phyloP scores from a whole-genome alignment of 2,329 filamentous ascomycete genomes.

The Ascochyta fabae region DNA sequence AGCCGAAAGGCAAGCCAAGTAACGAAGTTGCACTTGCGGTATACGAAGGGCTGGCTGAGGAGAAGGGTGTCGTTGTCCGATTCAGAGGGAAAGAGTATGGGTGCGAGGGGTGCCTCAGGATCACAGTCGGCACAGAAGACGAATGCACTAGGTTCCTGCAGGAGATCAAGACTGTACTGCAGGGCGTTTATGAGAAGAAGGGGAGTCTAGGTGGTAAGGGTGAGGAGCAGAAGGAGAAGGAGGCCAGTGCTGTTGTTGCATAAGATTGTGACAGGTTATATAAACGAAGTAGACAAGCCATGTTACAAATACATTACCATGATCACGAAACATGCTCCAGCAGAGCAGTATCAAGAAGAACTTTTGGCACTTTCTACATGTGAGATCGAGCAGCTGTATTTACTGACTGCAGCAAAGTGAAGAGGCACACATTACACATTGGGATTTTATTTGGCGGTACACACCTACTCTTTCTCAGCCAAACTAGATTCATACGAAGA shows the following conservation, averaged over 20 bases:
- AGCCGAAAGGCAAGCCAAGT: conserved; percentile 70
- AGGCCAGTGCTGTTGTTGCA: conserved; percentile 58
- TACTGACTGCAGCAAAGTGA: no score
- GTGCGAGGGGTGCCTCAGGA: conserved; percentile 84
- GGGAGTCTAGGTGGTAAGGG: conserved; percentile 40
- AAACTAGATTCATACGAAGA: no score
- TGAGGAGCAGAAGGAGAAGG: conserved; percentile 56
- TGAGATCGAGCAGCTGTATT: no score
- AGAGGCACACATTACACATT: no score
- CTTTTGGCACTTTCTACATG: no score
- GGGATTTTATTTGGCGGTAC: no score
- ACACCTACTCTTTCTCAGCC: no score
- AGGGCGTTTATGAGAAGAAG: conserved; percentile 54
- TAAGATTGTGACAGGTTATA: conserved; percentile 24
- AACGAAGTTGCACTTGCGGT: conserved; percentile 79
- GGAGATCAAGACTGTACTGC: conserved; percentile 65
- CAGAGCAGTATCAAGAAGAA: no score
- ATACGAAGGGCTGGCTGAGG: conserved; percentile 85
- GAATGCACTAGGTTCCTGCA: conserved; percentile 82
- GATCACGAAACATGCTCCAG: neutral
- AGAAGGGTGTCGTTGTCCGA: conserved; percentile 86
- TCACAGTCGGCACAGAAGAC: conserved; percentile 88
- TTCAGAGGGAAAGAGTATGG: conserved; percentile 93
- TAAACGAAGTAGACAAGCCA: neutral
- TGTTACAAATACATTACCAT: neutral